These are phyloP conservation scores for Talaromyces marneffei DNA, from an alignment of 2,329 filamentous ascomycete species.

Conservation along the genomic window DNA sequence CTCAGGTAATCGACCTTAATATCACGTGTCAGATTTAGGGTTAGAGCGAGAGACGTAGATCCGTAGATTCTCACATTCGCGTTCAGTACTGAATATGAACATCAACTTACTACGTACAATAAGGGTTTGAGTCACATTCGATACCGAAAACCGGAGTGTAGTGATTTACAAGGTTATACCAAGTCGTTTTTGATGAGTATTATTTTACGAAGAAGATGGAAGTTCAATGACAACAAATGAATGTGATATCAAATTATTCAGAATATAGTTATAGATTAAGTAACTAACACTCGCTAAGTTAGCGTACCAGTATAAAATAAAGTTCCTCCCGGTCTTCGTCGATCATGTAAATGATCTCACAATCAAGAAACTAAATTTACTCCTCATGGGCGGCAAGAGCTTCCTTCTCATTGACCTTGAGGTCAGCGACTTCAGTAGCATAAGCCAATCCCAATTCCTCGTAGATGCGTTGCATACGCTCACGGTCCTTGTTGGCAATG, in stretches of 20 bases:
- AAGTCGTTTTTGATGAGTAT: too few species aligned
- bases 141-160: not conserved
- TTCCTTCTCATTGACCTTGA: slow-evolving; percentile 4
- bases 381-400: slow-evolving; percentile 5
- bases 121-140: not conserved
- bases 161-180: too few species aligned
- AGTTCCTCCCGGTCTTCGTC: not conserved
- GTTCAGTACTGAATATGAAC: not conserved
- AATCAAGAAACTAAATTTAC: slow-evolving; percentile 4
- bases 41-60: not conserved
- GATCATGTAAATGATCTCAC: not conserved
- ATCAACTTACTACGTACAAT: not conserved
- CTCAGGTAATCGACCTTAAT: not conserved
- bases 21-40: not conserved
- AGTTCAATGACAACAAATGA: not conserved
- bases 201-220: too few species aligned
- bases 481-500: slow-evolving; percentile 12
- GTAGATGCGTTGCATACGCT: slow-evolving; percentile 13
- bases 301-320: not conserved
- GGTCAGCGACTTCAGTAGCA: slow-evolving; percentile 8
- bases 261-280: slow-evolving; percentile 1
- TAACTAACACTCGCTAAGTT: not conserved
- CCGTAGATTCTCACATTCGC: not conserved
- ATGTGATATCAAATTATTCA: slow-evolving; percentile 3
- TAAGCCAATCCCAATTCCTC: slow-evolving; percentile 11